Percentiles rank a stretch among this genome's conserved stretches.
These are phyloP conservation scores for Sorghum bicolor DNA, from an alignment of 176 grass and related monocot genomes.

Conservation along the genomic window DNA sequence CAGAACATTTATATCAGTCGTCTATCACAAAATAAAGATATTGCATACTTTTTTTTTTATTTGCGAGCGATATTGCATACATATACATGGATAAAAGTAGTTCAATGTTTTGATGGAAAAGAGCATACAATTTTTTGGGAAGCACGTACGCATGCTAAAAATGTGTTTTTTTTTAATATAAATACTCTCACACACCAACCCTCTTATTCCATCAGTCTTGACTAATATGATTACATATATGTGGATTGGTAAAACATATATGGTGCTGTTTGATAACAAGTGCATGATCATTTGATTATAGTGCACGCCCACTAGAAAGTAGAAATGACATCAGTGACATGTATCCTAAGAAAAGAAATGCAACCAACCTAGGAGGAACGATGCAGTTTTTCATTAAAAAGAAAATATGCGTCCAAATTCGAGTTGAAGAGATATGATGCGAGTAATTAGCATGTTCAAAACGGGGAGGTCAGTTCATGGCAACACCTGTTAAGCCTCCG, in stretches of 20 bases:
- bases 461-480: no score
- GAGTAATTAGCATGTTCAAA: no score
- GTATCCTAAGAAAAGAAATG: no score
- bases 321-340: not conserved
- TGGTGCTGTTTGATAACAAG: not conserved
- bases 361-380: no score
- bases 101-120: not conserved
- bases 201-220: not conserved
- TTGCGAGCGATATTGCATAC: not conserved
- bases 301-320: not conserved
- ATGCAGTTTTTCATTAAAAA: no score
- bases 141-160: not conserved
- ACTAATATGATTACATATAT: not conserved
- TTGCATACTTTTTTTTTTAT: no score
- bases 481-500: no score
- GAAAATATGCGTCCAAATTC: no score
- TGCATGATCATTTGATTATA: conserved; percentile 9
- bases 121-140: not conserved
- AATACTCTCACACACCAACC: not conserved
- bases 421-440: no score
- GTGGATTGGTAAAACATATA: conserved; percentile 1
- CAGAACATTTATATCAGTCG: not conserved
- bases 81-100: not conserved
- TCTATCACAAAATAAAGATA: not conserved
- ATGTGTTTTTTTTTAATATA: not conserved